phyloP scores from a whole-genome alignment of 257 asterid species.

The Gentiana macrophylla region DNA sequence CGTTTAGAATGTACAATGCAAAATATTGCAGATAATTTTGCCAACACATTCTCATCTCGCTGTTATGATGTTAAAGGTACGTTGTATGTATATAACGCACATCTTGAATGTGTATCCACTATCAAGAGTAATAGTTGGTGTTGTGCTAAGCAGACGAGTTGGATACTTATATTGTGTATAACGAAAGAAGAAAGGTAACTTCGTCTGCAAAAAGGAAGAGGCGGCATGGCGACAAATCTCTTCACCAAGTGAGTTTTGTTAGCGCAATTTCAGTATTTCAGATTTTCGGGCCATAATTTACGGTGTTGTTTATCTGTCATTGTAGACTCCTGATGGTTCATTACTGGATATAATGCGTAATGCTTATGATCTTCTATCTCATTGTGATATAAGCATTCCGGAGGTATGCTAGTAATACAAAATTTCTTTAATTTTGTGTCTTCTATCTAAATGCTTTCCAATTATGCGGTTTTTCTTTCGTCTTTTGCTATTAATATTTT shows the following conservation, averaged over 20 bases:
- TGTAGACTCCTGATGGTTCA: constrained; percentile 99
- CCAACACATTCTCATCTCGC: constrained; percentile 53
- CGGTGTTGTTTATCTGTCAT: constrained; percentile 14
- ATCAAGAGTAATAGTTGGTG: constrained; percentile 5
- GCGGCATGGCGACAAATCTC: constrained; percentile 45
- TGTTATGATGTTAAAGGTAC: constrained; percentile 66
- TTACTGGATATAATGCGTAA: constrained; percentile 92
- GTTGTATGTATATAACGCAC: neutral
- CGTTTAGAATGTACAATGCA: constrained; percentile 99
- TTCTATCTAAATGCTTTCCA: neutral
- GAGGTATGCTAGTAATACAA: constrained; percentile 34
- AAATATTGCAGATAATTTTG: constrained; percentile 83
- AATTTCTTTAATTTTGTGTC: constrained; percentile 6
- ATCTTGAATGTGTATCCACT: constrained; percentile 5
- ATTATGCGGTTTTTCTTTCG: neutral
- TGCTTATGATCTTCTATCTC: constrained; percentile 86
- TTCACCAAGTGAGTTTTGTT: constrained; percentile 66
- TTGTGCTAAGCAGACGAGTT: constrained; percentile 48
- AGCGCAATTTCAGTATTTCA: constrained; percentile 1
- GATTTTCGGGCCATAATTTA: neutral
- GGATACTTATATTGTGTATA: constrained; percentile 83
- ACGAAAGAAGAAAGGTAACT: constrained; percentile 87
- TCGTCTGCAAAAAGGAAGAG: constrained; percentile 96
- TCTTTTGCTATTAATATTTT: neutral
- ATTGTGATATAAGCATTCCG: constrained; percentile 66